Base-by-base conservation (phyloP, 257 asterid species). In the Salvia hispanica region DNA sequence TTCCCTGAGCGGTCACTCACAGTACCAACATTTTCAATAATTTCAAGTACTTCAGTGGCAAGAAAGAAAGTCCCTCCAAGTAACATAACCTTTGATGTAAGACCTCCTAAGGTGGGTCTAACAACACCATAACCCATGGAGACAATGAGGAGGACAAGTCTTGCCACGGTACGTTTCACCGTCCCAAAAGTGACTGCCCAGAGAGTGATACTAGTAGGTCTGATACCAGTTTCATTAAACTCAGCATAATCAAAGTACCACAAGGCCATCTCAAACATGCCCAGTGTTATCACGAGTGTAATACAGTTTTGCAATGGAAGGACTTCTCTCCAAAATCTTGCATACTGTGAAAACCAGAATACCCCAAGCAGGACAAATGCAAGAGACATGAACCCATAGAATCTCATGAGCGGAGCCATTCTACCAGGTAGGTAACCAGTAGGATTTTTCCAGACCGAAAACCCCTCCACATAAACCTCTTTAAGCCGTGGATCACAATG, bases 51-150 rank as follows among this genome's bases (percentile, higher is more conserved):
- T 82, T 91, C 96, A 0, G 96, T 83, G 12, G 96, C 96, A 67
- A 84, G 68, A 74, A 94, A 89, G 82, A 91, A 91, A 14, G 96
- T 91, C 67, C 86, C 96, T 40, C 99, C 97, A 68, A 94, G 96
- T 80, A 86, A 72, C 71, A 91, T 78, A 72, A 94, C 98, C 82
- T 87, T 91, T 40, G 90, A 88, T 15, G 95, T 87, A 52, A 94
- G 91, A 73, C 99, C 97, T 72, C 99, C 96, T 67, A 94, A 75
- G 58, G 98, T 91, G 31, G 98, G 97, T 67, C 96, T 82, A 62
- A 94, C 96, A 61, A 94, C 99, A 79, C 99, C 98, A 56, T 82
- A 91, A 58, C 99, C 99, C 99, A 94, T 94, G 58, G 99, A 81
- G 62, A 94, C 99, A 60, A 82, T 85, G 72, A 94, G 85, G 73